phyloP scores from a whole-genome alignment of 2,329 filamentous ascomycete genomes.

The Ascochyta clinopodiicola region DNA sequence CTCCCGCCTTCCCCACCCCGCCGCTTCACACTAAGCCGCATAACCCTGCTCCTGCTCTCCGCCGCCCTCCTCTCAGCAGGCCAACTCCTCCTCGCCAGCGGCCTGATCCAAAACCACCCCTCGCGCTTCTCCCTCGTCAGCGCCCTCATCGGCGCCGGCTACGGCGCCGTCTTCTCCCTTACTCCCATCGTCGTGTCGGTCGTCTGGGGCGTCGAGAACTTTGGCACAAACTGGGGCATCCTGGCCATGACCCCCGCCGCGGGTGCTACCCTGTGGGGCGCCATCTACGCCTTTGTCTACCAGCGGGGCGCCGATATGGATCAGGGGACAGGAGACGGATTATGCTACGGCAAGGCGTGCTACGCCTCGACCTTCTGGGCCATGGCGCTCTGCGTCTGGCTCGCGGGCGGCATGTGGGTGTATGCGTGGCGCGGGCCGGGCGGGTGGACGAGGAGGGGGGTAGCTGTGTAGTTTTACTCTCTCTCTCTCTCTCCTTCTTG shows the following conservation, averaged over 20 bases:
- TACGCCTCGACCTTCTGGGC: conserved; percentile 87
- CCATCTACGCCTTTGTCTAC: conserved; percentile 85
- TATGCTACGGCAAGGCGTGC: conserved; percentile 84
- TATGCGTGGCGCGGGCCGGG: conserved; percentile 81
- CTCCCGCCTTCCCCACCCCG: conserved; percentile 29
- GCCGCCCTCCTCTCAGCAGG: conserved; percentile 75
- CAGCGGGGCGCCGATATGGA: conserved; percentile 66
- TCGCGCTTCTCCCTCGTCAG: conserved; percentile 87
- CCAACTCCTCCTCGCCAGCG: conserved; percentile 78
- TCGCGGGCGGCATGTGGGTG: conserved; percentile 74
- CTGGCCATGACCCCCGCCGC: conserved; percentile 89
- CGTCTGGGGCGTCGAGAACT: conserved; percentile 98
- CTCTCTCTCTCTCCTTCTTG: too few relatives aligned
- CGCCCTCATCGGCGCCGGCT: conserved; percentile 83
- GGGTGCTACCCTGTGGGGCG: conserved; percentile 87
- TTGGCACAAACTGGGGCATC: conserved; percentile 97
- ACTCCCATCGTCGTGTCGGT: conserved; percentile 94
- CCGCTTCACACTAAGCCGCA: conserved; percentile 72
- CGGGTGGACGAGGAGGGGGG: conserved; percentile 78
- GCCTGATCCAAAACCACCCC: conserved; percentile 74
- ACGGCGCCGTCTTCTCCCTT: conserved; percentile 88
- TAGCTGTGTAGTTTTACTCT: conserved; percentile 62
- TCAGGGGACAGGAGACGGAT: conserved; percentile 53
- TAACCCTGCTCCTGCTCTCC: conserved; percentile 79
- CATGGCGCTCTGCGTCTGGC: conserved; percentile 79